Base-by-base conservation (phyloP, 768 basidiomycete species). In the Tulasnella sp. region DNA sequence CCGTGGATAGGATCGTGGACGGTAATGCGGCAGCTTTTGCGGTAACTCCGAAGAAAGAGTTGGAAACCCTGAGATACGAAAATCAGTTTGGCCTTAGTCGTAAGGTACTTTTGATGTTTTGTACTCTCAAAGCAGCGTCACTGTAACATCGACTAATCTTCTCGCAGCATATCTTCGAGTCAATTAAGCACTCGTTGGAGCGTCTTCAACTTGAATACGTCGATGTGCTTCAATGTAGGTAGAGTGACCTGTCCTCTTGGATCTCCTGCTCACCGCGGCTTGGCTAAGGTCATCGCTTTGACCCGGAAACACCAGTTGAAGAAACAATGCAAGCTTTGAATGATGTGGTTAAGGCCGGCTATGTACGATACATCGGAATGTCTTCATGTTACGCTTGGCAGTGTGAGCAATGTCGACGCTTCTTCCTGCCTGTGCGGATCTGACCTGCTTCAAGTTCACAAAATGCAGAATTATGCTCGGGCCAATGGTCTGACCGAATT, bases 311-410 rank as follows among this genome's bases (percentile, higher is more conserved):
- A 0, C 84, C 85, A 1, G 83, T 85, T 81, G 84, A 84, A 59
- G 87, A 86, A 76, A 85, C 84, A 26, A 89, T 89, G 88, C 84
- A 86, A 82, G 88, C 88, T 7, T 80, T 89, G 32, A 85, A 89
- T 70, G 88, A 89, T 72, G 84, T 89, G 17, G 87, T 89, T 14
- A 80, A 84, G 73, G 81, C 81, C 5, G 85, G 85, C 5, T 81
- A 83, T 62, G 84, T 82, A 39, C 80, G 83, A n/a, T 85, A 83
- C 75, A 83, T 84, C 34, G 83, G 83, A 40, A 71, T 71, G 69
- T 62, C 47, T 7, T 71, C 69, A 9, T 81, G 81, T 71, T 80
- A 76, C 74, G 81, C 82, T 5, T 81, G 79, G 40, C 75, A 76
- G 35, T 76, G 74, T 74, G 26, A 34, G 72, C 17, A n/a, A 22